A percentile compares a stretch with the other conserved stretches of the same genome.
These are phyloP conservation scores for Euclidium syriacum DNA, from an alignment of 345 rosid genomes.

Conservation along the genomic window DNA sequence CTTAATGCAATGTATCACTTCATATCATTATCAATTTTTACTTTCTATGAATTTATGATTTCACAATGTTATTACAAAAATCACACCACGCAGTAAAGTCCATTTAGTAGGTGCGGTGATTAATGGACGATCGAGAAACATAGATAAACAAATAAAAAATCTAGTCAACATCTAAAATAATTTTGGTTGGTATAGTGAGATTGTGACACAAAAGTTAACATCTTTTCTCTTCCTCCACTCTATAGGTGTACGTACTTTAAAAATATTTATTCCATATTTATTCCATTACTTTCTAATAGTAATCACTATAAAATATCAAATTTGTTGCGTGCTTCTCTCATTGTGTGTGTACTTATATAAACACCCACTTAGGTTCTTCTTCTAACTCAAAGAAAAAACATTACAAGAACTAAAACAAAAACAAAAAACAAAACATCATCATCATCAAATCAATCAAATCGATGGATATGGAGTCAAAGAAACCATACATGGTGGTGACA, in stretches of 20 bases:
- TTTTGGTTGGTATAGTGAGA: conserved; percentile 16
- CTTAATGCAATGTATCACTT: neutral
- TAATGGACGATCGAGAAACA: conserved; percentile 11
- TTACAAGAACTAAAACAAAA: neutral
- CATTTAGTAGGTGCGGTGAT: neutral
- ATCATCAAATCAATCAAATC: neutral
- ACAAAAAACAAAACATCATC: neutral
- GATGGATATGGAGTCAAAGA: conserved; percentile 45
- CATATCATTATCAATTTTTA: neutral
- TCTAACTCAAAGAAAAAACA: neutral
- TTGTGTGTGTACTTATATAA: conserved; percentile 14
- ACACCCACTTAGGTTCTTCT: conserved; percentile 12
- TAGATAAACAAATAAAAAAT: neutral
- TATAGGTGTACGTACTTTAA: neutral
- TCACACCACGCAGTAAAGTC: neutral
- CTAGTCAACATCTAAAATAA: neutral
- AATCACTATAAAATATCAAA: neutral
- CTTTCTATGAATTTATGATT: neutral
- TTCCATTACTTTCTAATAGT: neutral
- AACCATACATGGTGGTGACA: conserved; percentile 49
- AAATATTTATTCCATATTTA: neutral
- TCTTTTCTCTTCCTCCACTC: conserved; percentile 9
- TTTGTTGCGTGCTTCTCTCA: neutral
- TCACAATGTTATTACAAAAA: neutral
- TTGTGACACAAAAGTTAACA: conserved; percentile 25